Evolutionary conservation across 2,329 filamentous ascomycete species (phyloP).

Genomic region (Cladosporium sp.): DNA sequence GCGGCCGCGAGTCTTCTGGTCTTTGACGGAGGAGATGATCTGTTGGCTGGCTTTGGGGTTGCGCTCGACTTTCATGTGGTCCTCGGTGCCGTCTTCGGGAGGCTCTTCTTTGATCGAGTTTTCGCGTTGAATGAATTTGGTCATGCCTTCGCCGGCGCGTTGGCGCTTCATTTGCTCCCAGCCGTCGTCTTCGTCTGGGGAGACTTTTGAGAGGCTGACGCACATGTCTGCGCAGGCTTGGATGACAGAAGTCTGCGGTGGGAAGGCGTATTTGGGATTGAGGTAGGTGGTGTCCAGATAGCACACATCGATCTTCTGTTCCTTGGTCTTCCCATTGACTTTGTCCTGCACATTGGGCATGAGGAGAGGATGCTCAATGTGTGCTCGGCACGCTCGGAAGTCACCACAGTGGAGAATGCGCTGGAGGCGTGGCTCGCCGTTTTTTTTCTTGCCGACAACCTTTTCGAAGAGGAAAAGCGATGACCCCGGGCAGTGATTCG

Average conservation of each 20-base stretch:
- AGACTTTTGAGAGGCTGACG: conserved; percentile 64
- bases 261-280: conserved; percentile 92
- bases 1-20: conserved; percentile 49
- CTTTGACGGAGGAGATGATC: conserved; percentile 23
- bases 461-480: conserved; percentile 93
- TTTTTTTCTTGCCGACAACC: conserved; percentile 53
- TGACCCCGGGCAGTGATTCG: conserved; percentile 94
- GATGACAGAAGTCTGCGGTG: conserved; percentile 81
- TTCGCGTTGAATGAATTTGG: conserved; percentile 52
- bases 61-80: conserved; percentile 27
- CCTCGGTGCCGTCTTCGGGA: conserved; percentile 32
- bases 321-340: conserved; percentile 61
- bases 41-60: conserved; percentile 27
- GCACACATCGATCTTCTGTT: conserved; percentile 89
- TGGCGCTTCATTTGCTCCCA: conserved; percentile 53
- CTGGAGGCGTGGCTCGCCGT: conserved; percentile 52
- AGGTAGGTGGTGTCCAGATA: conserved; percentile 97
- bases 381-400: conserved; percentile 81
- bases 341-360: conserved; percentile 67
- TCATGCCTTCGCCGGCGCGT: conserved; percentile 53
- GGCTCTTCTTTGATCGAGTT: conserved; percentile 36
- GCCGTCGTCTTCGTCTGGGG: conserved; percentile 49
- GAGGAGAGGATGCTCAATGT: conserved; percentile 75
- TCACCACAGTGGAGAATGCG: conserved; percentile 92
- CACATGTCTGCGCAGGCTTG: conserved; percentile 82